These are phyloP conservation scores for Colletotrichum sojae DNA, from an alignment of 2,329 filamentous ascomycete genomes.

Conservation along the genomic window DNA sequence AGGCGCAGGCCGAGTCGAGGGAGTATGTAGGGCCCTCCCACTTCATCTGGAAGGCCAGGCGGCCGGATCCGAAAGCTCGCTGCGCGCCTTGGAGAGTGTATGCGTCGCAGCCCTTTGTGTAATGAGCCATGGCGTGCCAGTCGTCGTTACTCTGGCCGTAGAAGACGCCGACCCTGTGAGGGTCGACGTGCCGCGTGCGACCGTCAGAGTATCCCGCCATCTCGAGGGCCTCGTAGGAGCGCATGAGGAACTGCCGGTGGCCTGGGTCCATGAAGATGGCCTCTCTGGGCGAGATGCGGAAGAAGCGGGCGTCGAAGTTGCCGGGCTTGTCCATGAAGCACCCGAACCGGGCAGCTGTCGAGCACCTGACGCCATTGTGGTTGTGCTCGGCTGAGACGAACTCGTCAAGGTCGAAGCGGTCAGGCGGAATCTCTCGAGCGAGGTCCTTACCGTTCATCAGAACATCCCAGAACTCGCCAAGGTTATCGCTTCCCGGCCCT, in stretches of 20 bases:
- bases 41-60: background rate
- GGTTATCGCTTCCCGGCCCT: slow-evolving; percentile 1
- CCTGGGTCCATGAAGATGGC: slow-evolving; percentile 49
- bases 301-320: slow-evolving; percentile 57
- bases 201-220: slow-evolving; percentile 44
- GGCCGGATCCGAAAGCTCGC: background rate
- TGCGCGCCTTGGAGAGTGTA: slow-evolving; percentile 13
- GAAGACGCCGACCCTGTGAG: slow-evolving; percentile 45
- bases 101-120: slow-evolving; percentile 6
- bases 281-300: slow-evolving; percentile 50
- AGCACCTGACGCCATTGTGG: background rate
- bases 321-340: slow-evolving; percentile 43
- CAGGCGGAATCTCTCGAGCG: background rate
- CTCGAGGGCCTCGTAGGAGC: slow-evolving; percentile 51
- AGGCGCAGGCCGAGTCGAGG: slow-evolving; percentile 56
- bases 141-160: slow-evolving; percentile 15
- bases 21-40: slow-evolving; percentile 51
- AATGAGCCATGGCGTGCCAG: background rate
- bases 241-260: slow-evolving; percentile 50
- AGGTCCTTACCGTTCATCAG: background rate
- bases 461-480: slow-evolving; percentile 21
- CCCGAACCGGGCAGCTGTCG: background rate
- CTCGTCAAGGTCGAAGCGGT: slow-evolving; percentile 9
- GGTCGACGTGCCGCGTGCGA: slow-evolving; percentile 35
- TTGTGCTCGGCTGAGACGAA: background rate